Evolutionary conservation across 768 basidiomycete genomes (phyloP).

Genomic region (Piloderma croceum): DNA sequence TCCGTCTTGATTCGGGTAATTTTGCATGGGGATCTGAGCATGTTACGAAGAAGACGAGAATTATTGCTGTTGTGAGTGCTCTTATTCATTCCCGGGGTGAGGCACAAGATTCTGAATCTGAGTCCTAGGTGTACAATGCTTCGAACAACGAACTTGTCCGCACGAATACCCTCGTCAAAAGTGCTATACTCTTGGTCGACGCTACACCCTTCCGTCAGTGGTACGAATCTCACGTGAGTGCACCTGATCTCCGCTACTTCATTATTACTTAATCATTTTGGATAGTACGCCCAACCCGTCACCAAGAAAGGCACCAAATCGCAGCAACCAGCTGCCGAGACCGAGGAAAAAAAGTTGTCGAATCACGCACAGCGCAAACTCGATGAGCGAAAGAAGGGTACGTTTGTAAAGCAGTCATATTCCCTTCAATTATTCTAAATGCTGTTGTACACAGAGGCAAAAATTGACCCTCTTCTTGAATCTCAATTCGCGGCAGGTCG

Average conservation of each 20-base stretch:
- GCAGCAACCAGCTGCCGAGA: constrained; percentile 39
- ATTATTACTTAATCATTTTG: constrained; percentile 5
- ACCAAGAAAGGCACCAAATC: constrained; percentile 81
- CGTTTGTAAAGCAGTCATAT: constrained; percentile 15
- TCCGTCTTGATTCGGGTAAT: constrained; percentile 95
- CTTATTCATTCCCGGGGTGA: too few relatives aligned
- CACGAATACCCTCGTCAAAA: constrained; percentile 98
- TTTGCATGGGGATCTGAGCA: constrained; percentile 98
- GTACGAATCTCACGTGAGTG: constrained; percentile 95
- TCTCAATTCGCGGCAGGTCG: constrained; percentile 90
- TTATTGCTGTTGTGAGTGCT: constrained; percentile 85
- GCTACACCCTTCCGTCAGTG: constrained; percentile 99
- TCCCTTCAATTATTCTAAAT: constrained; percentile 11
- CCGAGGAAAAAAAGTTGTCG: constrained; percentile 75
- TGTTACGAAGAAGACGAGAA: constrained; percentile 89
- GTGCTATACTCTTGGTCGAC: constrained; percentile 94
- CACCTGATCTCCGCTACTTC: neutral
- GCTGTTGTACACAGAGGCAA: constrained; percentile 83
- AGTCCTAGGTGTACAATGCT: constrained; percentile 85
- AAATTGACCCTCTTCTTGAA: constrained; percentile 87
- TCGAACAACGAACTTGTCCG: constrained; percentile 99
- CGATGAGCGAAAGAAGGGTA: constrained; percentile 89
- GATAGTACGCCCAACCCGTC: constrained; percentile 89
- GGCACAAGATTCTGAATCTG: neutral
- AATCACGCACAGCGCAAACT: constrained; percentile 84